Base-by-base conservation (phyloP, 192 early-diverging fungal genomes). In the Linnemannia zychae region DNA sequence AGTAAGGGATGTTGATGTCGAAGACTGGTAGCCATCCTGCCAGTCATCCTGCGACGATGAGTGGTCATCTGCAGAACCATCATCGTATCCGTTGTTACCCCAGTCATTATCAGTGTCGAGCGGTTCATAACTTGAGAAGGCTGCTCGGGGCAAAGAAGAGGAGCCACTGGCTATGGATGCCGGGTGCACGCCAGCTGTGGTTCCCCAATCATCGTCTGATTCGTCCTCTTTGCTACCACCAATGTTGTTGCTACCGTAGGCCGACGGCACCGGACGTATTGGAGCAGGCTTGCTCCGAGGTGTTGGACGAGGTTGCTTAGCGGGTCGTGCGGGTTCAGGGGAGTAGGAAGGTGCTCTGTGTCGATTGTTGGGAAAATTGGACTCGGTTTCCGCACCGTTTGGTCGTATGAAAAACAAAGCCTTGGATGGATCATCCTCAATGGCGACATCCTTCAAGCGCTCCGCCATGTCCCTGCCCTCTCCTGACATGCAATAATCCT, bases 401-500 rank as follows among this genome's bases (percentile, higher is more conserved):
- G 40, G 28, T 7, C n/a, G 31, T 24, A 31, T 28, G 57, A 63
- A 31, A 46, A 34, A 36, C 5, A 75, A 16, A 11, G 65, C 47
- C 24, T 68, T 47, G 71, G 13, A 87, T 78, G 9, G 74, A 46
- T 15, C 82, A 63, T 28, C 77, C 50, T 70, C 86, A 15, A 79
- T 80, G 40, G 87, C 72, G 15, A 88, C 86, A 11, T 86, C 74
- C 24, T 87, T 81, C 33, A 94, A 84, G 36, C 86, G 85, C 46
- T 79, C 48, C 0, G 94, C 95, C 60, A 97, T 89, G 7, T 81
- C 87, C 24, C 84, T 38, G 0, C 97, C 97, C 49, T 94, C 91
- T 24, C 95, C 94, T 0, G 96, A 95, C 36, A 98, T 76, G 46
- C 86, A 88, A 74, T 90, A 98, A 34, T 88, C 88, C 22, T 92